Conservation (phyloP, 2,329 filamentous ascomycete species). For the Apiospora malaysiana region DNA sequence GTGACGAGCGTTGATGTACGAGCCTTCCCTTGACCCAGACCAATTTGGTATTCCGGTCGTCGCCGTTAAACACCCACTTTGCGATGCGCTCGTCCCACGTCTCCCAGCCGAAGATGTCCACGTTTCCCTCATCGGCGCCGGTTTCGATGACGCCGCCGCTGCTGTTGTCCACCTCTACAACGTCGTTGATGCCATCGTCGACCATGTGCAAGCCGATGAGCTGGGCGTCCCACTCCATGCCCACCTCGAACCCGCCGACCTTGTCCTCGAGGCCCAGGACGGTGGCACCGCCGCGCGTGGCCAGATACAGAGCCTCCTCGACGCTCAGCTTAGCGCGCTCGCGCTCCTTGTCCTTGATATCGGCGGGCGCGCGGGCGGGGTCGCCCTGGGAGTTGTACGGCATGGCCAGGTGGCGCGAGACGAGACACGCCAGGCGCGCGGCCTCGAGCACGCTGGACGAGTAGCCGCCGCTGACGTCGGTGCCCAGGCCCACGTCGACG, state of each 20-base stretch:
- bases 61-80: conserved; percentile 94
- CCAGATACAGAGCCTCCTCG: conserved; percentile 85
- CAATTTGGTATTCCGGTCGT: conserved; percentile 85
- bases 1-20: conserved; percentile 62
- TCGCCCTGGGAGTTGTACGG: conserved; percentile 33
- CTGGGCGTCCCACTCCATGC: conserved; percentile 92
- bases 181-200: conserved; percentile 43
- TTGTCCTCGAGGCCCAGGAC: conserved; percentile 75
- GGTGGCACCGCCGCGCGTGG: conserved; percentile 83
- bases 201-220: conserved; percentile 69
- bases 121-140: conserved; percentile 59
- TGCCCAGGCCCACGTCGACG: conserved; percentile 83
- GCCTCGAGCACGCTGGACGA: conserved; percentile 81
- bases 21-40: conserved; percentile 90
- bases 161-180: conserved; percentile 49
- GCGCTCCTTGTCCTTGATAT: conserved; percentile 25
- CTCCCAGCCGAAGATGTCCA: conserved; percentile 93
- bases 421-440: conserved; percentile 80
- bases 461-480: conserved; percentile 90
- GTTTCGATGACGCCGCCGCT: conserved; percentile 84
- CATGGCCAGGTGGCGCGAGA: conserved; percentile 75
- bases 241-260: conserved; percentile 83
- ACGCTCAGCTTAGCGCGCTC: conserved; percentile 74
- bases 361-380: conserved; percentile 5
- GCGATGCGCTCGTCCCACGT: conserved; percentile 83